These are phyloP conservation scores for Xylaria bambusicola DNA, from an alignment of 495 filamentous ascomycete species.

Conservation along the genomic window DNA sequence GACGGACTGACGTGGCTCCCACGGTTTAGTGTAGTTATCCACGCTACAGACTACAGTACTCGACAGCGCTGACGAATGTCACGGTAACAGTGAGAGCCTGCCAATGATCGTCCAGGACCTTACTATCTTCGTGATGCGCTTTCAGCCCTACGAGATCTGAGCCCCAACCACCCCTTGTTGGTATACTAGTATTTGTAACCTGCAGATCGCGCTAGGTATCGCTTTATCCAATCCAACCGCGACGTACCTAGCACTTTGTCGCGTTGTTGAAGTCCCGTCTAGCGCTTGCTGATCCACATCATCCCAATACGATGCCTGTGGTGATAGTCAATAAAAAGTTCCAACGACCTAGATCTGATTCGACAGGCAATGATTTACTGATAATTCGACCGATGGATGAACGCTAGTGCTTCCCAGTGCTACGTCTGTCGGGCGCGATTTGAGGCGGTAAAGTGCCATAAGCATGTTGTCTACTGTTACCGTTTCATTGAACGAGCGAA, in stretches of 20 bases:
- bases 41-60: too few relatives aligned
- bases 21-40: slow-evolving; percentile 12
- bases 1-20: slow-evolving; percentile 17
- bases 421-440: background rate
- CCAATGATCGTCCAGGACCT: slow-evolving; percentile 29
- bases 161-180: slow-evolving; percentile 27
- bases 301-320: background rate
- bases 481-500: background rate
- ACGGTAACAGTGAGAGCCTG: slow-evolving; percentile 5
- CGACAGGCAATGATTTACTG: background rate
- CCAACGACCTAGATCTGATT: background rate
- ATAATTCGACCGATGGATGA: background rate
- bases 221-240: slow-evolving; percentile 10
- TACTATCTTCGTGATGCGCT: slow-evolving; percentile 27
- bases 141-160: slow-evolving; percentile 42
- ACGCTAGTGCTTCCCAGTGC: background rate
- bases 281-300: background rate
- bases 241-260: background rate
- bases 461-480: background rate
- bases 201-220: slow-evolving; percentile 20
- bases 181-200: slow-evolving; percentile 17
- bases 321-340: background rate
- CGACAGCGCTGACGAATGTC: slow-evolving; percentile 13
- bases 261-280: background rate
- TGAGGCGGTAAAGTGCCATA: background rate